Conservation (phyloP, 805 yeast species). For the Ogataea wickerhamii region DNA sequence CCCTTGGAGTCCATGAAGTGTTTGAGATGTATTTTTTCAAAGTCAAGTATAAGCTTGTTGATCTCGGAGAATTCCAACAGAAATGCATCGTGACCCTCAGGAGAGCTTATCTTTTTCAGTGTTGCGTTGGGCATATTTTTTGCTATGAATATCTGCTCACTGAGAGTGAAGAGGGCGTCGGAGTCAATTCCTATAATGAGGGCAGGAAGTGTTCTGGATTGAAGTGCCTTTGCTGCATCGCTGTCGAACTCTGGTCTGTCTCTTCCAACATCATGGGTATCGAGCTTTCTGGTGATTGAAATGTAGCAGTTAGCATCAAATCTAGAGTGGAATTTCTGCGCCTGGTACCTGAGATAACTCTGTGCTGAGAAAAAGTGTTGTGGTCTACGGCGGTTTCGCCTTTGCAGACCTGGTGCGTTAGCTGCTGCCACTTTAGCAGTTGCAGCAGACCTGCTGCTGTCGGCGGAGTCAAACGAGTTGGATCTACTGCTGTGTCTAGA, state of each 20-base stretch:
- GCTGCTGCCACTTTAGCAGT: too few relatives aligned
- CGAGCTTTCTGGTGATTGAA: constrained; percentile 87
- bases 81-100: constrained; percentile 98
- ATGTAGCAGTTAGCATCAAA: constrained; percentile 98
- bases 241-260: constrained; percentile 49
- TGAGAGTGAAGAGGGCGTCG: constrained; percentile 88
- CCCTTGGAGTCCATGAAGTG: constrained; percentile 56
- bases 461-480: constrained; percentile 30
- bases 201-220: constrained; percentile 66
- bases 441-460: constrained; percentile 15
- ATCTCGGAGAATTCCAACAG: constrained; percentile 83
- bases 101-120: constrained; percentile 74
- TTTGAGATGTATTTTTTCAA: constrained; percentile 54
- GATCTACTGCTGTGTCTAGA: constrained; percentile 28
- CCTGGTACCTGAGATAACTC: constrained; percentile 91
- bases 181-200: constrained; percentile 85
- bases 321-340: constrained; percentile 79
- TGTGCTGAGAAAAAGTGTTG: constrained; percentile 88
- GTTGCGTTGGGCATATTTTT: constrained; percentile 64
- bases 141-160: constrained; percentile 86
- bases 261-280: constrained; percentile 90
- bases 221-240: constrained; percentile 48
- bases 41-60: constrained; percentile 64
- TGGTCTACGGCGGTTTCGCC: constrained; percentile 37
- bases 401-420: too few relatives aligned